A percentile compares a stretch with the other conserved stretches of the same genome.
Evolutionary conservation across 1,284 basidiomycete genomes (phyloP).

Genomic region (Sparassis latifolia): DNA sequence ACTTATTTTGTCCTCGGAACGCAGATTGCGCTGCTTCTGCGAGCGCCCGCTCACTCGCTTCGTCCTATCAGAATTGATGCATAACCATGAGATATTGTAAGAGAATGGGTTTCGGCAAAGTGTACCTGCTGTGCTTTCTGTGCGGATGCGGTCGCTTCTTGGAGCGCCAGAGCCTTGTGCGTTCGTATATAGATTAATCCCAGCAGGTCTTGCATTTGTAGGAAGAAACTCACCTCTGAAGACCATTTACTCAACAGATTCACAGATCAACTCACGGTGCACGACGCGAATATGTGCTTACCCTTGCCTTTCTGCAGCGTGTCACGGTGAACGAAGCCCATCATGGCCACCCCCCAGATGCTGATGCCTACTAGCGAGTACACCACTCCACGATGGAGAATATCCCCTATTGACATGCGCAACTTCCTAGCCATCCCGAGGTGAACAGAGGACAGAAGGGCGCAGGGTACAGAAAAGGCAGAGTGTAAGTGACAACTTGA

Average conservation of each 20-base stretch:
- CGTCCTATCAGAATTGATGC: constrained; percentile 7
- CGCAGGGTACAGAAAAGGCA: neutral
- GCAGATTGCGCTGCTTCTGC: constrained; percentile 10
- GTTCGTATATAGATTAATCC: neutral
- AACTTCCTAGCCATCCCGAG: constrained; percentile 12
- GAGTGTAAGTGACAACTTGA: neutral
- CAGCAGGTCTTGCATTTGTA: neutral
- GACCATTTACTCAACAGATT: neutral
- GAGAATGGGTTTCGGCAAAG: neutral
- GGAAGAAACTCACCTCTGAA: neutral
- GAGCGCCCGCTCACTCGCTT: constrained; percentile 15
- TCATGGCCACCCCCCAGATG: constrained; percentile 24
- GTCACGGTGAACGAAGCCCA: constrained; percentile 23
- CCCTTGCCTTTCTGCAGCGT: constrained; percentile 23
- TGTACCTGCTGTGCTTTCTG: constrained; percentile 1
- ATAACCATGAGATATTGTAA: neutral
- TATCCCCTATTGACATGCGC: constrained; percentile 17
- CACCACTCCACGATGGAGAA: constrained; percentile 22
- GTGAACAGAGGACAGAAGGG: neutral
- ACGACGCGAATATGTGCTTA: constrained; percentile 4
- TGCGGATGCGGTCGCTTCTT: neutral
- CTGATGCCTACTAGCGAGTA: constrained; percentile 23
- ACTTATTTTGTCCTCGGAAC: neutral
- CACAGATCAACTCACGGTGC: too few relatives aligned
- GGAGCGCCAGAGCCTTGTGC: constrained; percentile 4